Percentiles rank a stretch among this genome's conserved stretches.
These are phyloP conservation scores for Rhipidocladum racemiflorum DNA, from an alignment of 176 grass and related monocot species.

Conservation along the genomic window DNA sequence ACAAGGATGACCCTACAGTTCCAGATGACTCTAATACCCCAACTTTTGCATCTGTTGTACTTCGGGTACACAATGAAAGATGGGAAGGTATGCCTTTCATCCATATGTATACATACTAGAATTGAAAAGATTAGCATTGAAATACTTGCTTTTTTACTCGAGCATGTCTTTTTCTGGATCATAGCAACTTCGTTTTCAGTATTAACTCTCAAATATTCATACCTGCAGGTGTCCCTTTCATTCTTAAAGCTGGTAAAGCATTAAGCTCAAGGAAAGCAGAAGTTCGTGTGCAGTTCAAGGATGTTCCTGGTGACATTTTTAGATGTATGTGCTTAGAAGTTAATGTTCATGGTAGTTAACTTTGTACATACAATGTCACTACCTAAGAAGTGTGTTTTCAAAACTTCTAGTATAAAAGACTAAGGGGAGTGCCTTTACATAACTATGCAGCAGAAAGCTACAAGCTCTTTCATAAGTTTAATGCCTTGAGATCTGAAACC, in stretches of 20 bases:
- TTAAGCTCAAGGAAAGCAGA: conserved; percentile 93
- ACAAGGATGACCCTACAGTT: conserved; percentile 94
- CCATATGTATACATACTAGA: conserved; percentile 1
- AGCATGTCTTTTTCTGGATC: neutral
- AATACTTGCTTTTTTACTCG: neutral
- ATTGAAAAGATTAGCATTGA: neutral
- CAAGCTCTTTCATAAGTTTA: conserved; percentile 1
- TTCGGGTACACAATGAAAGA: conserved; percentile 94
- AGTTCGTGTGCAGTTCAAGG: conserved; percentile 98
- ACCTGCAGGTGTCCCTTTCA: conserved; percentile 89
- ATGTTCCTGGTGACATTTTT: conserved; percentile 99
- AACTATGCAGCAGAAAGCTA: conserved; percentile 27
- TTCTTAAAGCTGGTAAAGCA: conserved; percentile 99
- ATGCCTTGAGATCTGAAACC: neutral
- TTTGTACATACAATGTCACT: neutral
- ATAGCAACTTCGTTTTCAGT: conserved; percentile 12
- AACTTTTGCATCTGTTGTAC: conserved; percentile 91
- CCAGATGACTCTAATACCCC: conserved; percentile 94
- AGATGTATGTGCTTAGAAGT: conserved; percentile 57
- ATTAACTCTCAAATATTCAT: conserved; percentile 32
- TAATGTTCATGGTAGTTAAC: conserved; percentile 1
- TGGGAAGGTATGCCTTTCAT: conserved; percentile 76
- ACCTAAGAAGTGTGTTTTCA: conserved; percentile 13
- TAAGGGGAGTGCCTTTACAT: neutral
- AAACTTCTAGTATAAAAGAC: neutral